Evolutionary conservation across 208 protist species (phyloP), one percentile per base, ranked within the genome.

Genomic region (Tetramitus jugosus): DNA sequence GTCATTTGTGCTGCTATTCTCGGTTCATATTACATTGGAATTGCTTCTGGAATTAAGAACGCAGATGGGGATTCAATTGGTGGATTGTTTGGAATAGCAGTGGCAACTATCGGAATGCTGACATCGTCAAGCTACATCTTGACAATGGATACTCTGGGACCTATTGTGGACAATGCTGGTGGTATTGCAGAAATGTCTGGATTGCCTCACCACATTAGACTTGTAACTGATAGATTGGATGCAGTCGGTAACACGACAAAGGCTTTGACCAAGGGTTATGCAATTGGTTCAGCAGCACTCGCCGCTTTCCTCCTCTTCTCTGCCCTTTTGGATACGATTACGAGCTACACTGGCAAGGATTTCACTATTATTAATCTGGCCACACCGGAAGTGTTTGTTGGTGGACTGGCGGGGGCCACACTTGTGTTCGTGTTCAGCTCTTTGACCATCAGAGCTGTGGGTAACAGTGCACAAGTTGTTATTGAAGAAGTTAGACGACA

Each of bases 191-290:
- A 91, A 84, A 92, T 91, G 88, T 76, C 60, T 4, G 17, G 77
- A 71, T 75, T 80, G n/a, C 29, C 37, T 20, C 45, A 84, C 43
- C 35, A 80, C 40, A 79, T 90, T 33, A 78, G 90, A 60, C 78
- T 76, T 52, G 84, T 77, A 20, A 94, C 91, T 29, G 90, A 93
- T 78, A 64, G 69, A 14, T 86, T 93, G 23, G 90, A 93, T 76
- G 90, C 90, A 1, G 75, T 93, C 31, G 89, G 90, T 52, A 93
- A 93, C 79, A 92, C 90, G 0, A 93, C 90, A 13, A 89, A 88
- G 31, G 90, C 90, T 17, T 80, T 90, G 20, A 89, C 86, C 17
- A 93, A 93, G 62, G 90, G 94, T 68, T 88, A 49, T 81, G 88
- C 91, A 35, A 86, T 93, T 53, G 90, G 89, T 35, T 88, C 82